Base-by-base conservation (phyloP, 495 filamentous ascomycete genomes). In the Penicillium waksmanii region DNA sequence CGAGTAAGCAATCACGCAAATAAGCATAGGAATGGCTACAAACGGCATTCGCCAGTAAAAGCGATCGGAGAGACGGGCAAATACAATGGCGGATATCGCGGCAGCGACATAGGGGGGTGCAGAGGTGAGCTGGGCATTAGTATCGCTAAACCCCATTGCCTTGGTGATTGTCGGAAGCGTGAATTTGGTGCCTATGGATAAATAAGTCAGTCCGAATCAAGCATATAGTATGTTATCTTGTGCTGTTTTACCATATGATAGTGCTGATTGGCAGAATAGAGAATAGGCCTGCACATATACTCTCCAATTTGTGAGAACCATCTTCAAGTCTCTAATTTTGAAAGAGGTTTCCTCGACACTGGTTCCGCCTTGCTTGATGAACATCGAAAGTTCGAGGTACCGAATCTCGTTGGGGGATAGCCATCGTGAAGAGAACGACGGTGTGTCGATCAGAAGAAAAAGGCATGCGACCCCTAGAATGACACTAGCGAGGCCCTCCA, bases 401-500 rank as follows among this genome's bases (percentile, higher is more conserved):
- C 66, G 62, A 3, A 73, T 69, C 54, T 73, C 68, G 0, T 71
- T 66, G 0, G 53, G 35, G 2, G 62, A 51, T 3, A 73, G 43
- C 71, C 68, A 73, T 2, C 53, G 58, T 3, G 3, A 23, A 1
- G 71, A 69, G 1, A 65, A 23, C 0, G 13, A 5, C 0, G 71
- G 71, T 0, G 71, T 61, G 23, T 73, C 68, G 11, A 73, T 68
- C 1, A 73, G 62, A 0, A 67, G 35, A 36, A 85, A 88, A 72
- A 83, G 90, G 23, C 83, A 81, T 3, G 74, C 21, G 11, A 82
- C 52, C 2, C 85, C 87, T 1, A 90, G 73, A 8, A 86, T 11
- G 0, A 90, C 75, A 5, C 70, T 85, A 3, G 82, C 79, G 6
- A 80, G 76, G 15, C 86, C 81, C 49, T 88, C 86, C 5, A 88